Evolutionary conservation across 2,329 filamentous ascomycete genomes (phyloP).

Genomic region (Thielaviopsis populi): DNA sequence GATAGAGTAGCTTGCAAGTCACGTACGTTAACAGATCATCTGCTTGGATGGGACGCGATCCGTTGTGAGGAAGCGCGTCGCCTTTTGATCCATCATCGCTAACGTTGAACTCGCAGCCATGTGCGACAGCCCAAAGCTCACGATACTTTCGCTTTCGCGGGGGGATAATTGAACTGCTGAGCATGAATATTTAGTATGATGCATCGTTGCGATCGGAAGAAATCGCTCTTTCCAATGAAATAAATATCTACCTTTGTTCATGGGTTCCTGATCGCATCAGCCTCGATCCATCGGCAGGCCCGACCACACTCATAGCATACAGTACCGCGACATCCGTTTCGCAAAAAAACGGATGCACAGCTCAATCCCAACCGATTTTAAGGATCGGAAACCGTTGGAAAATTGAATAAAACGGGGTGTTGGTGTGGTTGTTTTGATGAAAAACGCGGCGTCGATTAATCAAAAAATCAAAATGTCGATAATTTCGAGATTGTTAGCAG

Average conservation of each 20-base stretch:
- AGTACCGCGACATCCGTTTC: slow-evolving; percentile 56
- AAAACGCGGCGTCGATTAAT: slow-evolving; percentile 14
- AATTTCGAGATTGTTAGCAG: slow-evolving; percentile 1
- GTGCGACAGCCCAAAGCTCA: slow-evolving; percentile 64
- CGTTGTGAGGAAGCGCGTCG: slow-evolving; percentile 17
- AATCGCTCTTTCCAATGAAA: slow-evolving; percentile 31
- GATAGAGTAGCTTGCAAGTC: background rate
- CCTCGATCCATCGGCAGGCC: slow-evolving; percentile 48
- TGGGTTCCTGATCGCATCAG: slow-evolving; percentile 50
- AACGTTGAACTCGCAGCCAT: slow-evolving; percentile 16
- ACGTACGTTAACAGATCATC: slow-evolving; percentile 17
- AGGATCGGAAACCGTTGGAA: slow-evolving; percentile 12
- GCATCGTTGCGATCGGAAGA: slow-evolving; percentile 36
- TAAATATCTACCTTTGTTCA: slow-evolving; percentile 41
- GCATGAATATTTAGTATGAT: slow-evolving; percentile 31
- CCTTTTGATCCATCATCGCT: slow-evolving; percentile 14
- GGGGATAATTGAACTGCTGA: slow-evolving; percentile 52
- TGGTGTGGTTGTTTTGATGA: slow-evolving; percentile 11
- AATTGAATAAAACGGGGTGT: slow-evolving; percentile 13
- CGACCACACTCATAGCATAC: slow-evolving; percentile 59
- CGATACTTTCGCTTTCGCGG: slow-evolving; percentile 85
- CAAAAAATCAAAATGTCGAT: slow-evolving; percentile 10
- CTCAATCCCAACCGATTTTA: slow-evolving; percentile 12
- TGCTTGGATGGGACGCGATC: slow-evolving; percentile 16
- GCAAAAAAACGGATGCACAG: slow-evolving; percentile 41